Base-by-base conservation (phyloP, 140 eudicot genomes). In the Erigeron philadelphicus region DNA sequence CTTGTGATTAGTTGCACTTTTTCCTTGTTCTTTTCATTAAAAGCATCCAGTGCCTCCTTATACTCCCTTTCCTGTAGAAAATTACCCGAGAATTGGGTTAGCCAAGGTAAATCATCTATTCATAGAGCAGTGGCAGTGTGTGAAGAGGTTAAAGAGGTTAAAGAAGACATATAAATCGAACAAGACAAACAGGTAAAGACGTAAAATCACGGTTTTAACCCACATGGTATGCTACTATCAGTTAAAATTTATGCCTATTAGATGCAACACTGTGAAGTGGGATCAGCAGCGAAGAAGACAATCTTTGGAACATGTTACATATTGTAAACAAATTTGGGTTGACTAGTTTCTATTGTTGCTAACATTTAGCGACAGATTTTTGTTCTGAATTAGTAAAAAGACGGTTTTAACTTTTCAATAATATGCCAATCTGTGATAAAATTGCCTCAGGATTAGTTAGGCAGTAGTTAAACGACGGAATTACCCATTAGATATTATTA, bases 1-100 rank as follows among this genome's bases (percentile, higher is more conserved):
- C 78, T 76, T 62, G 80, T 80, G 35, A 80, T 71, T 70, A 80
- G 72, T 42, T 80, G 84, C 13, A 75, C 81, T 75, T 80, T 80
- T 12, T 80, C 84, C 81, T 80, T 80, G 84, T 80, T 80, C 75
- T 75, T 80, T 35, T 75, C 80, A 48, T 80, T 80, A 42, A 75
- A 75, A 21, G 71, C 75, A 11, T 80, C 84, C 57, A 80, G 43
- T 0, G 81, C 81, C 56, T 80, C 84, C 73, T 80, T 80, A 45
- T 80, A 80, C 81, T 80, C 84, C 44, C 76, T 53, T 68, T 80
- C 84, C 84, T 80, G 78, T 13, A 17, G 45, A 19, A 11, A 64
- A 16, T 23, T 0, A 61, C 7, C 38, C 11, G 60, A 45, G 42
- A 31, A 67, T n/a, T 35, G 8, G 11, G 10, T 57, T 38, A 35